These are phyloP conservation scores for Suillus cothurnatus DNA, from an alignment of 768 basidiomycete species.

Conservation along the genomic window DNA sequence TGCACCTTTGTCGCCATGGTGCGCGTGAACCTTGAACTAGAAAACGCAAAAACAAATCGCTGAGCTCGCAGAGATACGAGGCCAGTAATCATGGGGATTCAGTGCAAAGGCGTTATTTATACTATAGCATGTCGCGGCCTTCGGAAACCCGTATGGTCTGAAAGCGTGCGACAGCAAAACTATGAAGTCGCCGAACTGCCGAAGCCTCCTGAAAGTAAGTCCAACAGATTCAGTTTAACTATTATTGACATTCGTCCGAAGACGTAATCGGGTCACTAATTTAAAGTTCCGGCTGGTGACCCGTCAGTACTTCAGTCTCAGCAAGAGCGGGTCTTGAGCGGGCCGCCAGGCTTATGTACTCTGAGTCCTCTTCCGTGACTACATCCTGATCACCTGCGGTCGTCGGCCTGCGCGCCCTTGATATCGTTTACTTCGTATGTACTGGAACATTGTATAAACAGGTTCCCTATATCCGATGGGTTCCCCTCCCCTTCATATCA, in stretches of 20 bases:
- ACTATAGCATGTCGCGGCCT: neutral
- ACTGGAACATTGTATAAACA: too few species aligned
- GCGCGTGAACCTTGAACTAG: neutral
- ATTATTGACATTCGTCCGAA: too few species aligned
- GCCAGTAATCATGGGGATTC: slow-evolving; percentile 2
- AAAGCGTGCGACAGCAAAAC: neutral
- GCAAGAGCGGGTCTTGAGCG: neutral
- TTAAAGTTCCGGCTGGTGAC: too few species aligned
- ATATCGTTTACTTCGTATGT: too few species aligned
- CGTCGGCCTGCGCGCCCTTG: too few species aligned
- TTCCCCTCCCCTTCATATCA: neutral
- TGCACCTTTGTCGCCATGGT: slow-evolving; percentile 52
- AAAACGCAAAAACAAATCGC: neutral
- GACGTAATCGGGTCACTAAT: neutral
- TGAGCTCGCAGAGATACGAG: neutral
- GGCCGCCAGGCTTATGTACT: neutral
- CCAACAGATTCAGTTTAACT: too few species aligned
- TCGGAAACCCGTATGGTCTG: neutral
- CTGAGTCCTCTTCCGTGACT: too few species aligned
- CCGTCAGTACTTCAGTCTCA: too few species aligned
- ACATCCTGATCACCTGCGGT: too few species aligned
- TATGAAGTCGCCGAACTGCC: slow-evolving; percentile 1
- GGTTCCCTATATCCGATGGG: too few species aligned
- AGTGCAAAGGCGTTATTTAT: slow-evolving; percentile 1
- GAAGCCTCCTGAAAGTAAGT: neutral